These are phyloP conservation scores for Cercospora sesami DNA, from an alignment of 2,329 filamentous ascomycete genomes.

Conservation along the genomic window DNA sequence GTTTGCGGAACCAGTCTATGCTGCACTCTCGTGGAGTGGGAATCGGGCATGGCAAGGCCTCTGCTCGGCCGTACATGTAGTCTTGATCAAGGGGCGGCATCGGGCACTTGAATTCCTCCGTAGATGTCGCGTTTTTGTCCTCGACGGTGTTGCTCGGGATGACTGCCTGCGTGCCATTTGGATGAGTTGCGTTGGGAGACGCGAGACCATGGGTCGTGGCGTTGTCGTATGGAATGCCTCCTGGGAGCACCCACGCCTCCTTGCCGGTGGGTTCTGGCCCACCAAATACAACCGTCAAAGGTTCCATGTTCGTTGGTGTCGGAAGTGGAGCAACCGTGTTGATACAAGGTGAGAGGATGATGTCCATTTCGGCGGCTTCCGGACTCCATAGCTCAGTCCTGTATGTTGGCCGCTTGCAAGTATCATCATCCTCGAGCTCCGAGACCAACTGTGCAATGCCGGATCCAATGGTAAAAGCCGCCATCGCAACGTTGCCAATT, in stretches of 20 bases:
- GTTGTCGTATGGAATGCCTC: background rate
- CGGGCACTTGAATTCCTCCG: background rate
- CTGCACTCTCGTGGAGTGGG: background rate
- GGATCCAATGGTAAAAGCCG: background rate
- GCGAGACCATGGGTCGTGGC: background rate
- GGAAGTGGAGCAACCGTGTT: background rate
- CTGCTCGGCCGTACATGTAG: background rate
- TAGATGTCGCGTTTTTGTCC: background rate
- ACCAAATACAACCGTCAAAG: background rate
- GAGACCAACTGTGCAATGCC: background rate
- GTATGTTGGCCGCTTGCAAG: background rate
- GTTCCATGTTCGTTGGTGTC: background rate
- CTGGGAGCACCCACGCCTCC: background rate
- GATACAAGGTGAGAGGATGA: conserved; percentile 1
- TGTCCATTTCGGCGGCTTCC: background rate
- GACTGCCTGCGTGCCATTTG: background rate
- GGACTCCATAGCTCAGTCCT: background rate
- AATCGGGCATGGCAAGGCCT: background rate
- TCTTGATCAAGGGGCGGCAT: background rate
- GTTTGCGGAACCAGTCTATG: background rate
- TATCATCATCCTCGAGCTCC: background rate
- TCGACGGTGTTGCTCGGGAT: background rate
- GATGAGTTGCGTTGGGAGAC: background rate
- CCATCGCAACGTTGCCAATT: background rate
- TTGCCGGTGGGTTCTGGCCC: background rate